phyloP scores from a whole-genome alignment of 257 asterid genomes.

The Gardenia jasminoides region DNA sequence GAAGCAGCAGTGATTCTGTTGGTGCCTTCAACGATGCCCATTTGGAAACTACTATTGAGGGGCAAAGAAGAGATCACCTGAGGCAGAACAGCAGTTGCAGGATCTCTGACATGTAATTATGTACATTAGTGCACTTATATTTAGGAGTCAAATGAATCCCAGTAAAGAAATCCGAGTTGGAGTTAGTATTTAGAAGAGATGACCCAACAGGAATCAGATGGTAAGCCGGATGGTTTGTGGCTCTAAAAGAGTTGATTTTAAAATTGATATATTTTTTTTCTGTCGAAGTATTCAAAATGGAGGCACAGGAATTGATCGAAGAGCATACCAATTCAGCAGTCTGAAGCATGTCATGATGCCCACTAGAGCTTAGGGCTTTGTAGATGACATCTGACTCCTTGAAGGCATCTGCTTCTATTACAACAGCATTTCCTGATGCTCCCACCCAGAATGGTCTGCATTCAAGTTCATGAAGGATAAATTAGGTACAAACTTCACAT shows the following conservation, averaged over 20 bases:
- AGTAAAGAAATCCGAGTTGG: background rate
- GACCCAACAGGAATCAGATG: background rate
- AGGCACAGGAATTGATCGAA: background rate
- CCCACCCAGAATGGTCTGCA: conserved; percentile 92
- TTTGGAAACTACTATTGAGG: background rate
- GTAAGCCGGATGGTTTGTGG: background rate
- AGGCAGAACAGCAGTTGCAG: background rate
- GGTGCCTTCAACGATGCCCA: background rate
- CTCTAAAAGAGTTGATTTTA: background rate
- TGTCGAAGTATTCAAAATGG: background rate
- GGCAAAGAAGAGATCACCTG: background rate
- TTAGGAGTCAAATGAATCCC: background rate
- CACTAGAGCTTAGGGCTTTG: conserved; percentile 88
- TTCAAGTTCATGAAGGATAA: background rate
- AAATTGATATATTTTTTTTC: background rate
- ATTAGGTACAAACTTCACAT: background rate
- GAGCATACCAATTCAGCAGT: conserved; percentile 86
- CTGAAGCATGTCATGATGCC: conserved; percentile 93
- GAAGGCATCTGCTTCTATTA: conserved; percentile 95
- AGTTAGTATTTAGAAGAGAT: background rate
- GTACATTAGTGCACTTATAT: background rate
- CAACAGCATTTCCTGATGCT: conserved; percentile 80
- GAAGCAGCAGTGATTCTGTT: background rate
- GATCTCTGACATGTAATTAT: background rate
- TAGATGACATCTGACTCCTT: conserved; percentile 93